Conservation (phyloP, 768 basidiomycete genomes). For the Tulasnella sp. region DNA sequence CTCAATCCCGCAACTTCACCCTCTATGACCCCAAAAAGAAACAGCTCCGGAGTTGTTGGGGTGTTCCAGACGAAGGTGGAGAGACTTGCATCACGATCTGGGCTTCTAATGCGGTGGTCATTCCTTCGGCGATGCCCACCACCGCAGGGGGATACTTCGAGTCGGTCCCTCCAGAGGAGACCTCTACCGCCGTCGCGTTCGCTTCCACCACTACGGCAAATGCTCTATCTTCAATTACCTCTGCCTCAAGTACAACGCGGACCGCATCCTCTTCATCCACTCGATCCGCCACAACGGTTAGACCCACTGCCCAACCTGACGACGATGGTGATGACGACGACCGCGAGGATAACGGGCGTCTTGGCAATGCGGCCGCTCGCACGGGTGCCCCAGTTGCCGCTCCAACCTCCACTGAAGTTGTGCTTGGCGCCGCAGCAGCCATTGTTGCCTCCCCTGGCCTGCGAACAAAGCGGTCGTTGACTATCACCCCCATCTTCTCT, state of each 20-base stretch:
- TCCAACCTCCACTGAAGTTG: no score
- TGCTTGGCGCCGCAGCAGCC: no score
- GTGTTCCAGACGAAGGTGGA: not conserved
- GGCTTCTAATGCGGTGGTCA: not conserved
- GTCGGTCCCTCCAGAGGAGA: not conserved
- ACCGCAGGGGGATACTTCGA: not conserved
- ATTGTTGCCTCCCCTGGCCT: no score
- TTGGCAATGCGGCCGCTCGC: no score
- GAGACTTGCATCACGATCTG: slow-evolving; percentile 3
- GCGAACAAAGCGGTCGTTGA: no score
- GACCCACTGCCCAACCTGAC: no score
- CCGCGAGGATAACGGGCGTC: no score
- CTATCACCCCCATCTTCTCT: no score
- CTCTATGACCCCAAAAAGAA: slow-evolving; percentile 4
- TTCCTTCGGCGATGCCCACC: not conserved
- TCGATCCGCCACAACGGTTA: no score
- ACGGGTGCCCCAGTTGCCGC: no score
- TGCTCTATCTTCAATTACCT: not conserved
- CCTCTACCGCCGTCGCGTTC: not conserved
- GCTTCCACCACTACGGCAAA: not conserved
- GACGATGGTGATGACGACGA: no score
- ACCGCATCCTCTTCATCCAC: not conserved
- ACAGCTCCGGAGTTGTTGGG: slow-evolving; percentile 9
- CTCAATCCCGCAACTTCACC: slow-evolving; percentile 8
- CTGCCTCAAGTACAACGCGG: not conserved